Evolutionary conservation across 2,329 filamentous ascomycete species (phyloP).

Genomic region (Xylariaceae sp.): DNA sequence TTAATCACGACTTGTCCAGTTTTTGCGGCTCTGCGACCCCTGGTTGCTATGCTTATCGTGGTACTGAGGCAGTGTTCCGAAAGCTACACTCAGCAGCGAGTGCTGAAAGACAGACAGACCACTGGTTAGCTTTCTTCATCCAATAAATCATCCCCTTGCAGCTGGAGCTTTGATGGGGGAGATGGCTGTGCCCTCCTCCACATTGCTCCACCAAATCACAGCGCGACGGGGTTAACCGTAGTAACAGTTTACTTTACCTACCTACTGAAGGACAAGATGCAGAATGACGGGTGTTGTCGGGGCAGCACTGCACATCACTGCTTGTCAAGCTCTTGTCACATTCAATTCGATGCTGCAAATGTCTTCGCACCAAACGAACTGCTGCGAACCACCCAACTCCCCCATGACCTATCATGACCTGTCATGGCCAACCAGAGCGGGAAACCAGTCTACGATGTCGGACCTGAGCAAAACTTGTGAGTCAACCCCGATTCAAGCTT

Average conservation of each 20-base stretch:
- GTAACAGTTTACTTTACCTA: not conserved
- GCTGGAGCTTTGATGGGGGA: not conserved
- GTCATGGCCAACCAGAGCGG: not conserved
- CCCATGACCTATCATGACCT: not conserved
- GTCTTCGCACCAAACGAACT: not conserved
- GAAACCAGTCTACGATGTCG: constrained; percentile 18
- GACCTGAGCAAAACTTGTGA: constrained; percentile 13
- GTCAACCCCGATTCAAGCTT: constrained; percentile 19
- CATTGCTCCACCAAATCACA: constrained; percentile 17
- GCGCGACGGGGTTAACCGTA: constrained; percentile 9
- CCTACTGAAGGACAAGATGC: not conserved
- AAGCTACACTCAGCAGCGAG: not conserved
- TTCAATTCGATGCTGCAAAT: constrained; percentile 2
- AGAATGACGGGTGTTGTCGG: constrained; percentile 19
- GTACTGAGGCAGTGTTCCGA: constrained; percentile 18
- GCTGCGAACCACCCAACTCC: constrained; percentile 3
- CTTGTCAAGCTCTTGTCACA: not conserved
- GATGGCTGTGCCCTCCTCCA: constrained; percentile 25
- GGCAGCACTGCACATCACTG: constrained; percentile 11
- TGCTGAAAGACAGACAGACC: not conserved
- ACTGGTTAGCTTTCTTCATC: constrained; percentile 10
- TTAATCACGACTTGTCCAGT: not conserved
- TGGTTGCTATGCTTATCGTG: not conserved
- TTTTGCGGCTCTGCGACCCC: constrained; percentile 18
- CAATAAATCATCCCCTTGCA: constrained; percentile 4